Conservation (phyloP, 495 filamentous ascomycete species). For the Penicillium verhagenii region DNA sequence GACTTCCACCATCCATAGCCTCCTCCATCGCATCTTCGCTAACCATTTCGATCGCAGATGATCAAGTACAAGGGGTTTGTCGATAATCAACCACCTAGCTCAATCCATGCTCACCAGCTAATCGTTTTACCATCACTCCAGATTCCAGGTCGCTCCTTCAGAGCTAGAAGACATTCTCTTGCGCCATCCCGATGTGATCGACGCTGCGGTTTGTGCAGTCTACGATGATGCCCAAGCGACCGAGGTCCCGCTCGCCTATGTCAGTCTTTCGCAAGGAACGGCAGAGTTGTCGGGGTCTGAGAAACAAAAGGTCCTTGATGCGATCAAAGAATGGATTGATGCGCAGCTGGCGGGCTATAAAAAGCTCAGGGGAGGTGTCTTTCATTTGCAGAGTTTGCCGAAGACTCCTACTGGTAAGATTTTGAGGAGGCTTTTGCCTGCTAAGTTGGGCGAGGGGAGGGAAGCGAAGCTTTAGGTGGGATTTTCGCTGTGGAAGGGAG, state of each 20-base stretch:
- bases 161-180: constrained; percentile 74
- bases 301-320: constrained; percentile 27
- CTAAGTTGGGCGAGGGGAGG: constrained; percentile 12
- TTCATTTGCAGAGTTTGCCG: constrained; percentile 17
- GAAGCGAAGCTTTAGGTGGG: constrained; percentile 8
- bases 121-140: background rate
- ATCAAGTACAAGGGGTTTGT: constrained; percentile 45
- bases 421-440: constrained; percentile 16
- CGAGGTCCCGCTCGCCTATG: constrained; percentile 74
- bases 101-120: background rate
- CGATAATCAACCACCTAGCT: background rate
- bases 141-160: constrained; percentile 78
- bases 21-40: background rate
- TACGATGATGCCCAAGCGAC: constrained; percentile 61
- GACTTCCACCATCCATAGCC: background rate
- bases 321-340: constrained; percentile 17
- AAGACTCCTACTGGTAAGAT: constrained; percentile 26
- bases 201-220: constrained; percentile 72
- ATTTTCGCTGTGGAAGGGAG: too few relatives aligned
- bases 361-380: constrained; percentile 21
- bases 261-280: constrained; percentile 41
- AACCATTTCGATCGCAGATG: constrained; percentile 33
- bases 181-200: constrained; percentile 61
- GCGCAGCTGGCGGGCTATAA: constrained; percentile 20
- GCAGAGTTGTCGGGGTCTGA: constrained; percentile 37